Base-by-base conservation (phyloP, 192 early-diverging fungal species). In the Diversispora eburnea region DNA sequence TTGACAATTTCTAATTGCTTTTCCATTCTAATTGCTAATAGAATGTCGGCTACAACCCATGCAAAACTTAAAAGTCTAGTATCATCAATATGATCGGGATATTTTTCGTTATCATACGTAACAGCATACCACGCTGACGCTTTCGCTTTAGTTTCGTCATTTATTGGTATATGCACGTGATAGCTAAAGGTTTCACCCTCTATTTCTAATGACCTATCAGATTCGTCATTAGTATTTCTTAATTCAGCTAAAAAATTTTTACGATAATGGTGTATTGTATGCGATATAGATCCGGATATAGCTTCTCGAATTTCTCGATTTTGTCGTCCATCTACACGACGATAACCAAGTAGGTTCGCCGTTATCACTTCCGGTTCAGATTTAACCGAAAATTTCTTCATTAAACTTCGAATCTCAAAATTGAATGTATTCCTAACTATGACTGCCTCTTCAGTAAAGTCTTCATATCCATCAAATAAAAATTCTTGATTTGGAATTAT, bases 121-220 rank as follows among this genome's bases (percentile, higher is more conserved):
- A 60, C 70, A 10, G 46, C 22, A 60, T 72, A 72, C 57, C 70
- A 72, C 1, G 70, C 70, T 6, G 57, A 72, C 12, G 70, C 70
- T 39, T 60, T 58, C 8, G 70, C 70, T 60, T 72, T 72, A 3
- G 70, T 42, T 61, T 72, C 70, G n/a, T 72, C 9, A 8, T 17
- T 72, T 17, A 72, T 22, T n/a, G 42, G 42, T 22, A 72, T 60
- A 5, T 8, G 3, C 5, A 33, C 55, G 46, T 60, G n/a, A 17
- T 22, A 58, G 47, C 4, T 48, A 0, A 47, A 7, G 45, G 20
- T 10, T 13, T 72, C 45, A 4, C 10, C 22, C 15, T 56, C 25
- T 13, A 25, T n/a, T 17, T 66, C n/a, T n/a, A 48, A 15, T 0
- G 8, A 19, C 25, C 25, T 33, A 1, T 33, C 25, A 60, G 17